These are phyloP conservation scores for Kluyveromyces lactis DNA, from an alignment of 805 yeast genomes.

Conservation along the genomic window DNA sequence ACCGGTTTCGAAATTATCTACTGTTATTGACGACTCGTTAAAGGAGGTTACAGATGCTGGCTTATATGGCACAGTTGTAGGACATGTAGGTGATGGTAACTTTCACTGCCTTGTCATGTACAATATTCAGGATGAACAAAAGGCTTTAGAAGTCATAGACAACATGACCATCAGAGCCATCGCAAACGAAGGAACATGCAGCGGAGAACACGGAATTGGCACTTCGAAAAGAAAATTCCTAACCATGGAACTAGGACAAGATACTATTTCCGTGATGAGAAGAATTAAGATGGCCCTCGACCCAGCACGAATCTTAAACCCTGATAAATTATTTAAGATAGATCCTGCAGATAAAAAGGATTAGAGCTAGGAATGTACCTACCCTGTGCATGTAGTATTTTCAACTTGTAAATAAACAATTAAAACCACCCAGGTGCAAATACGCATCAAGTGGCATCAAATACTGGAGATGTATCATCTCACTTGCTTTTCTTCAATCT, in stretches of 20 bases:
- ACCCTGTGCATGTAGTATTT: too few relatives aligned
- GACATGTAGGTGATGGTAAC: conserved; percentile 90
- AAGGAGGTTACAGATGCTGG: conserved; percentile 52
- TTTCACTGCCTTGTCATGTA: conserved; percentile 70
- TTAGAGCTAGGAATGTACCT: not conserved
- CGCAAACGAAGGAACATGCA: conserved; percentile 71
- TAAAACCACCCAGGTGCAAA: too few relatives aligned
- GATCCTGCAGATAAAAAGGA: conserved; percentile 41
- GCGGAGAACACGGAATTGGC: conserved; percentile 89
- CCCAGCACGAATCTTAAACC: conserved; percentile 65
- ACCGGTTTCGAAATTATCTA: conserved; percentile 62
- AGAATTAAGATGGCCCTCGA: conserved; percentile 64
- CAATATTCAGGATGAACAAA: conserved; percentile 41
- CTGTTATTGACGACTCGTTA: conserved; percentile 53
- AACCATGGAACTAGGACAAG: conserved; percentile 56
- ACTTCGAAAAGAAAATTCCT: conserved; percentile 65
- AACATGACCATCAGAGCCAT: conserved; percentile 64
- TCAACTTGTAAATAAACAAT: too few relatives aligned
- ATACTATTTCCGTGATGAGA: conserved; percentile 64
- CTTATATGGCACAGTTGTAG: conserved; percentile 59
- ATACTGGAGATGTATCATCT: too few relatives aligned
- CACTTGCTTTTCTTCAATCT: too few relatives aligned
- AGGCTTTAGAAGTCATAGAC: conserved; percentile 53
- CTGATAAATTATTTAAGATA: conserved; percentile 66
- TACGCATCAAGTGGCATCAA: too few relatives aligned